Conservation (phyloP, 192 early-diverging fungal species). For the Allomyces macrogynus region DNA sequence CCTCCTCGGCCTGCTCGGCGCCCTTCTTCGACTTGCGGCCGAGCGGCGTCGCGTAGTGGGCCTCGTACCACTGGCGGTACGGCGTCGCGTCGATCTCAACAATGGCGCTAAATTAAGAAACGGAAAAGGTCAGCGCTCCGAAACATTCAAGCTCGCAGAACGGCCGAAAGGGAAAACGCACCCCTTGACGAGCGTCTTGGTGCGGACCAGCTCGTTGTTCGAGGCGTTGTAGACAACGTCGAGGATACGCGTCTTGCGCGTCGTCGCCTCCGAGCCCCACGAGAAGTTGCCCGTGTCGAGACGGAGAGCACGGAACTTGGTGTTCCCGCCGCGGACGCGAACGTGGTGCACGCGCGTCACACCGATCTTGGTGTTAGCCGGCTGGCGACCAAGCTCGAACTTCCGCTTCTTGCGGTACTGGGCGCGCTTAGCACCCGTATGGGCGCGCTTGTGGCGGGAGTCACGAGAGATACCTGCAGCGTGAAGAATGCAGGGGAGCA, state of each 20-base stretch:
- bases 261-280: constrained; percentile 87
- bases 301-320: constrained; percentile 94
- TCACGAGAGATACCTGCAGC: constrained; percentile 98
- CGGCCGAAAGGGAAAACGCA: no score
- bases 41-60: constrained; percentile 76
- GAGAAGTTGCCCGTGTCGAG: constrained; percentile 92
- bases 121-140: no score
- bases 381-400: constrained; percentile 98
- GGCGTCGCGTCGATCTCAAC: constrained; percentile 97
- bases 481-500: not conserved
- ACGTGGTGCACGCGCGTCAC: constrained; percentile 89
- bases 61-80: constrained; percentile 99
- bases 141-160: no score
- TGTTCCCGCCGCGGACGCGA: constrained; percentile 95
- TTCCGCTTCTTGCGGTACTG: constrained; percentile 99
- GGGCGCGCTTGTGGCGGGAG: constrained; percentile 94
- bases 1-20: constrained; percentile 20
- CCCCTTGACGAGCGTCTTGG: constrained; percentile 97
- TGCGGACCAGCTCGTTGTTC: constrained; percentile 99
- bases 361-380: constrained; percentile 94
- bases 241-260: constrained; percentile 91
- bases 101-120: constrained; percentile 50
- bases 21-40: constrained; percentile 62
- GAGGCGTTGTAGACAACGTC: constrained; percentile 95
- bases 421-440: constrained; percentile 95